phyloP scores from a whole-genome alignment of 1,139 yeast genomes.

The Pichia sp. region DNA sequence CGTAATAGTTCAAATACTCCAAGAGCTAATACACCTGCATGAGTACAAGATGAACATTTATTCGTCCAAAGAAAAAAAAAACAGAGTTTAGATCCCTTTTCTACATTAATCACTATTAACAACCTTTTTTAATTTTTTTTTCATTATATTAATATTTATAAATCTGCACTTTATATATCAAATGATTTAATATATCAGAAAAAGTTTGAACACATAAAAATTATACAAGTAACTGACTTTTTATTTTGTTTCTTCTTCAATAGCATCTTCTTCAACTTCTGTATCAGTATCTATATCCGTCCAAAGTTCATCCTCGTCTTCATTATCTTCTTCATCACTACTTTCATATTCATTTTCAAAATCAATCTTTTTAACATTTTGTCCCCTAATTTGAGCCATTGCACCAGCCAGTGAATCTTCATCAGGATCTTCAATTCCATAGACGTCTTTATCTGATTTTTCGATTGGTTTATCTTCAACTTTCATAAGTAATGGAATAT shows the following conservation, averaged over 20 bases:
- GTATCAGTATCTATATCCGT: conserved; percentile 32
- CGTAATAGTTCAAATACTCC: conserved; percentile 23
- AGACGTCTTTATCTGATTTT: conserved; percentile 36
- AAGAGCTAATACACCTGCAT: conserved; percentile 12
- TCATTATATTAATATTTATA: too few species aligned
- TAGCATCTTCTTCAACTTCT: conserved; percentile 29
- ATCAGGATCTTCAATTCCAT: conserved; percentile 60
- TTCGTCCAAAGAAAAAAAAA: not conserved
- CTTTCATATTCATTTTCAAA: conserved; percentile 32
- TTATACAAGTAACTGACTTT: too few species aligned
- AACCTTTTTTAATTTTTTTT: too few species aligned
- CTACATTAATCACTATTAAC: too few species aligned
- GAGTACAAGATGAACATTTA: not conserved
- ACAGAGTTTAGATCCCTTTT: too few species aligned
- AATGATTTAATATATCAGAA: too few species aligned
- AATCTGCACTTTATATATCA: too few species aligned
- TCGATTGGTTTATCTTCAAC: conserved; percentile 48
- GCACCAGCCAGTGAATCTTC: conserved; percentile 65
- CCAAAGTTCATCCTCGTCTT: conserved; percentile 39
- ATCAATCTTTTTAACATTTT: conserved; percentile 33
- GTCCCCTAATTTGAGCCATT: conserved; percentile 55
- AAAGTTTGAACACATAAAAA: not conserved
- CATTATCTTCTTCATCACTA: conserved; percentile 37
- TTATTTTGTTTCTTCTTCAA: conserved; percentile 3
- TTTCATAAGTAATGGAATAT: conserved; percentile 56